Evolutionary conservation across 1,139 yeast genomes (phyloP).

Genomic region (Debaryomyces sp.): DNA sequence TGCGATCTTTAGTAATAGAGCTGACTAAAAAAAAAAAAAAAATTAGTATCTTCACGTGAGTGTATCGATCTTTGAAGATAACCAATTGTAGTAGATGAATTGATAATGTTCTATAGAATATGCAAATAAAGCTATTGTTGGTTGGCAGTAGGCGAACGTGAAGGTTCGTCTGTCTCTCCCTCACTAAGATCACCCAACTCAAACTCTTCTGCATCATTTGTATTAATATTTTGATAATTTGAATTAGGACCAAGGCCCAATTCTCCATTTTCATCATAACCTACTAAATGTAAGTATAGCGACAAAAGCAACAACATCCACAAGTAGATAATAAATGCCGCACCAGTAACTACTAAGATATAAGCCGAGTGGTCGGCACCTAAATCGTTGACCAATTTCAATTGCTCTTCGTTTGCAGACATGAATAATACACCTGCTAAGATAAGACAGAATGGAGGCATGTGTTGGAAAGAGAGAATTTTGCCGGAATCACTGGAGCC

Average conservation of each 20-base stretch:
- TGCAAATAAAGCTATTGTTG: not conserved
- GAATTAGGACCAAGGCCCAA: conserved; percentile 11
- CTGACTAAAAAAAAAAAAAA: conserved; percentile 4
- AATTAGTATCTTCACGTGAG: not conserved
- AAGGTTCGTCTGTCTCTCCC: conserved; percentile 16
- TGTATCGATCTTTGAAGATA: not conserved
- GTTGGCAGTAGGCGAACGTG: not conserved
- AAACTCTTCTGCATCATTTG: conserved; percentile 30
- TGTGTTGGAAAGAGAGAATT: conserved; percentile 73
- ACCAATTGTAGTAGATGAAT: not conserved
- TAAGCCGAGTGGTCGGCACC: conserved; percentile 88
- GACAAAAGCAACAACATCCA: conserved; percentile 63
- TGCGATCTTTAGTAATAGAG: conserved; percentile 3
- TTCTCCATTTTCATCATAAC: conserved; percentile 47
- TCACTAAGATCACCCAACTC: conserved; percentile 39
- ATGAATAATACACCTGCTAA: conserved; percentile 81
- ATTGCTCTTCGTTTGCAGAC: conserved; percentile 92
- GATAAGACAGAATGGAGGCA: conserved; percentile 79
- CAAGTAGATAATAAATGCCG: conserved; percentile 71
- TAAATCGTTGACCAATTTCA: conserved; percentile 65
- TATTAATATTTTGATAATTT: conserved; percentile 16
- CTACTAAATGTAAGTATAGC: conserved; percentile 58
- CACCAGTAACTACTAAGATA: conserved; percentile 69
- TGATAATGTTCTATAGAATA: not conserved
- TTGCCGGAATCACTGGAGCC: conserved; percentile 48